Base-by-base conservation (phyloP, 306 rosid species). In the Corylus heterophylla region DNA sequence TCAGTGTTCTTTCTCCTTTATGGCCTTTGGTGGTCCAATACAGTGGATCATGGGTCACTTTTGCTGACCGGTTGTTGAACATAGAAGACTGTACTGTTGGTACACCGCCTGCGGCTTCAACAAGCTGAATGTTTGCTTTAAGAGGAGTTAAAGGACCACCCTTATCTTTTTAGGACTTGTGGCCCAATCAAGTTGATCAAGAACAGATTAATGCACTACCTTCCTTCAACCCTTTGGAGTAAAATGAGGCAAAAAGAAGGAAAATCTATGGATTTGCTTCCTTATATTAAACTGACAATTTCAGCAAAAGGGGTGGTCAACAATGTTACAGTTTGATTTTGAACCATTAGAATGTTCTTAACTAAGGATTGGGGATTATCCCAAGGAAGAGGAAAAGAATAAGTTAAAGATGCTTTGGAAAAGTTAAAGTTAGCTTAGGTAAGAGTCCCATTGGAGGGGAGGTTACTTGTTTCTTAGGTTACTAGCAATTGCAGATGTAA, bases 71-170 rank as follows among this genome's bases (percentile, higher is more conserved):
- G 75, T 62, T 20, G 76, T 72, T 73, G 82, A 78, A 45, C 82
- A 50, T 9, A 71, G 39, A 64, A 77, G 14, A 71, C 68, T 64
- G 75, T 68, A 71, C 68, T 64, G 81, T 68, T 54, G 87, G 35
- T 78, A 78, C 44, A 29, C 52, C 62, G 74, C 73, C 74, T 79
- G 76, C 79, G 51, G 62, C 4, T 62, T 78, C 55, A 44, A 52
- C 81, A 78, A 81, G 78, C 47, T 58, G 82, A 78, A 69, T 59
- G 79, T 76, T 83, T 85, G 58, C 88, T 80, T 89, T 74, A 9
- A 52, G 17, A 69, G 75, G 81, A 77, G 73, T 80, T 64, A 83
- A 77, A 76, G 82, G 78, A 82, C 49, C 54, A 20, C 59, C 58
- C 29, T 16, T 74, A 48, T 56, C 14, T 69, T 79, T 79, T 50